These are phyloP conservation scores for Viola pubescens DNA, from an alignment of 441 rosid species.

Conservation along the genomic window DNA sequence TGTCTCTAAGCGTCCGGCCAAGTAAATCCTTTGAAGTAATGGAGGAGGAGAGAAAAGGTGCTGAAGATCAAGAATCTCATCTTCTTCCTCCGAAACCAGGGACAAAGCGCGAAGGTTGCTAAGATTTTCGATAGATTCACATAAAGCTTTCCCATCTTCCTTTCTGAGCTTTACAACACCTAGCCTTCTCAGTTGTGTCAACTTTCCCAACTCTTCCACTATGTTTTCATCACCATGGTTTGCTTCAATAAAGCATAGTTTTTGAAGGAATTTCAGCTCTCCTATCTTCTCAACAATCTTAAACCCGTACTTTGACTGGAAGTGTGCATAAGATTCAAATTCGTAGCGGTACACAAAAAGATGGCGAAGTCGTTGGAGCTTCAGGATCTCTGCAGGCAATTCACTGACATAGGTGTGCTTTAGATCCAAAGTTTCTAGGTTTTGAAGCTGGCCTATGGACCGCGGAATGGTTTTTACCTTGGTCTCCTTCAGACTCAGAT, in stretches of 20 bases:
- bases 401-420: conserved; percentile 27
- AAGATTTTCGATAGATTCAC: conserved; percentile 24
- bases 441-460: conserved; percentile 27
- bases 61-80: conserved; percentile 25
- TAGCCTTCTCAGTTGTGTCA: conserved; percentile 27
- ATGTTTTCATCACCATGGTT: conserved; percentile 11
- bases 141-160: conserved; percentile 24
- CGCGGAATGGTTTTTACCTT: conserved; percentile 23
- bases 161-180: conserved; percentile 25
- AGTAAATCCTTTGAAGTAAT: conserved; percentile 22
- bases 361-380: conserved; percentile 26
- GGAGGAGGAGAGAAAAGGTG: conserved; percentile 19
- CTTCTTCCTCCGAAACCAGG: conserved; percentile 15
- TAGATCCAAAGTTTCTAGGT: conserved; percentile 36
- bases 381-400: conserved; percentile 25
- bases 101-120: conserved; percentile 24
- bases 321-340: conserved; percentile 17
- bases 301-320: conserved; percentile 24
- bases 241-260: conserved; percentile 26
- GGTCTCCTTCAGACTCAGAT: conserved; percentile 28
- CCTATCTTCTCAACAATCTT: conserved; percentile 19
- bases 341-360: conserved; percentile 27
- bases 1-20: conserved; percentile 23
- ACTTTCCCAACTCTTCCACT: conserved; percentile 23
- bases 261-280: conserved; percentile 21